phyloP scores from a whole-genome alignment of 768 basidiomycete genomes.

The Coprinopsis marcescibilis region DNA sequence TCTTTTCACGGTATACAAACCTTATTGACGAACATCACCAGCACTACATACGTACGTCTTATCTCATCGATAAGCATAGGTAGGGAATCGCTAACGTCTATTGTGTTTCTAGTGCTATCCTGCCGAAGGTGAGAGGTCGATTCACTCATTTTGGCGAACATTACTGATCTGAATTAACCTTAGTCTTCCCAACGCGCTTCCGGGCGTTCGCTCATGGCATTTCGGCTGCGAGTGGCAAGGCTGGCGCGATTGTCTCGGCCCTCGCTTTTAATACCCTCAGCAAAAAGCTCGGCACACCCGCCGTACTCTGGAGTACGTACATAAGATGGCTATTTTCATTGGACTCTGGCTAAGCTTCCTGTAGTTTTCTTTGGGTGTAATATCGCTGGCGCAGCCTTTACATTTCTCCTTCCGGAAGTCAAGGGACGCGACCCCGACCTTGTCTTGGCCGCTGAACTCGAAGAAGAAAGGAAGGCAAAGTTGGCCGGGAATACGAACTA shows the following conservation, averaged over 20 bases:
- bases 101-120: conserved; percentile 49
- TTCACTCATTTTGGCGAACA: background rate
- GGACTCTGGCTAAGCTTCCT: background rate
- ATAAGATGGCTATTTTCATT: conserved; percentile 7
- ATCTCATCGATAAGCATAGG: background rate
- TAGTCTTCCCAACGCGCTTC: conserved; percentile 72
- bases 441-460: conserved; percentile 30
- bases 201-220: conserved; percentile 71
- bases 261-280: conserved; percentile 66
- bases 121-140: conserved; percentile 37
- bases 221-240: conserved; percentile 68
- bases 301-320: conserved; percentile 67
- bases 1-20: background rate
- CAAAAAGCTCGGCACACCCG: conserved; percentile 55
- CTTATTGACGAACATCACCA: conserved; percentile 13
- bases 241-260: conserved; percentile 71
- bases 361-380: conserved; percentile 66
- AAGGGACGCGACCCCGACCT: conserved; percentile 34
- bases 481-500: background rate
- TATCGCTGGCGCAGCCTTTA: conserved; percentile 44
- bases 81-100: background rate
- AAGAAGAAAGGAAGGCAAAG: conserved; percentile 10
- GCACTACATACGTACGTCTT: conserved; percentile 45
- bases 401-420: conserved; percentile 35
- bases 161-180: background rate